Conservation (phyloP, 2,329 filamentous ascomycete genomes). For the Neofusicoccum sp. region DNA sequence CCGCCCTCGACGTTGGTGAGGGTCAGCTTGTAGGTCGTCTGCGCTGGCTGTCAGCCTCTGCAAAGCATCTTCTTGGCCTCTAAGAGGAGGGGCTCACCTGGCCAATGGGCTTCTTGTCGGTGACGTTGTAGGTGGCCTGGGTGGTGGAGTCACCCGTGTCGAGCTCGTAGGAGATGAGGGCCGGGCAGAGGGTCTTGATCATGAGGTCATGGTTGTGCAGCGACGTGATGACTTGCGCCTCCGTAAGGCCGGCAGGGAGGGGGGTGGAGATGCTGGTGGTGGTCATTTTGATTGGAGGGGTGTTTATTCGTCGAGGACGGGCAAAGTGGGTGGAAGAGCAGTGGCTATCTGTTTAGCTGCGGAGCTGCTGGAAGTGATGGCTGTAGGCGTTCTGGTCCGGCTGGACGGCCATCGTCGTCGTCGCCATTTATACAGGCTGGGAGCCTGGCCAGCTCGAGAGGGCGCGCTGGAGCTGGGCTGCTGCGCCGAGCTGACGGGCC, state of each 20-base stretch:
- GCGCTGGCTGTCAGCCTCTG: constrained; percentile 16
- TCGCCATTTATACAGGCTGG: constrained; percentile 8
- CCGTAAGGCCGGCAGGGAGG: constrained; percentile 28
- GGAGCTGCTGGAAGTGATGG: background rate
- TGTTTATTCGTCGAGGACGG: background rate
- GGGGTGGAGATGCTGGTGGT: constrained; percentile 38
- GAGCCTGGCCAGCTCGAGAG: background rate
- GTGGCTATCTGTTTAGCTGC: too few relatives aligned
- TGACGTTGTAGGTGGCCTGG: constrained; percentile 35
- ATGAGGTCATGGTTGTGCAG: constrained; percentile 42
- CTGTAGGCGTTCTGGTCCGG: background rate
- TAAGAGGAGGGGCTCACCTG: constrained; percentile 24
- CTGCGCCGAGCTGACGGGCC: constrained; percentile 1
- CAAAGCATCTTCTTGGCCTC: background rate
- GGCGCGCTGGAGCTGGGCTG: background rate
- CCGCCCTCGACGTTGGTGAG: constrained; percentile 36
- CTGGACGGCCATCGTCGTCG: background rate
- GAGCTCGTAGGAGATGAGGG: constrained; percentile 34
- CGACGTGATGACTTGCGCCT: constrained; percentile 30
- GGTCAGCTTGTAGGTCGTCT: constrained; percentile 42
- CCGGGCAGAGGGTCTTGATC: constrained; percentile 39
- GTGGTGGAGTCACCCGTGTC: constrained; percentile 31
- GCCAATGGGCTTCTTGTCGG: constrained; percentile 41
- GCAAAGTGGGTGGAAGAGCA: too few relatives aligned
- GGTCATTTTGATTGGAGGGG: constrained; percentile 28